Percentiles rank a stretch among this genome's conserved stretches.
Conservation (phyloP, 2,329 filamentous ascomycete genomes). For the Falciphora oryzae region DNA sequence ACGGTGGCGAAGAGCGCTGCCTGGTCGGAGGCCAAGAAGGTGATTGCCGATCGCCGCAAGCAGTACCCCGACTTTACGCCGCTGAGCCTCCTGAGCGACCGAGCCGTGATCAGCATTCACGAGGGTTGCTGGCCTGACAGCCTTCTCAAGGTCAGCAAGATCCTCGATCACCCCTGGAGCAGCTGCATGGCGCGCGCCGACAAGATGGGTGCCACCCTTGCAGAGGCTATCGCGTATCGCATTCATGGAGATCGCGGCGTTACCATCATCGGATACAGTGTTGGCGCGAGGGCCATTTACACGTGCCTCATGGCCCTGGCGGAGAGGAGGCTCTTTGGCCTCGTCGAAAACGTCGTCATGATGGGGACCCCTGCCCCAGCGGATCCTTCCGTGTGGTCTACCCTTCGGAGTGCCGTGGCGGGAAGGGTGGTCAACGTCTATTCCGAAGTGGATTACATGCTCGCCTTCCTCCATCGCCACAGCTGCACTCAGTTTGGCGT, state of each 20-base stretch:
- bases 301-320: slow-evolving; percentile 75
- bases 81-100: slow-evolving; percentile 16
- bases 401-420: slow-evolving; percentile 70
- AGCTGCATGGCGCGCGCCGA: slow-evolving; percentile 71
- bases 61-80: slow-evolving; percentile 21
- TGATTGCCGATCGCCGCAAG: slow-evolving; percentile 42
- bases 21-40: slow-evolving; percentile 63
- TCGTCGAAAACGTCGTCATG: slow-evolving; percentile 79
- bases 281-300: slow-evolving; percentile 79
- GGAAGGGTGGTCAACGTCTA: slow-evolving; percentile 88
- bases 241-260: slow-evolving; percentile 78
- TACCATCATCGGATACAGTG: slow-evolving; percentile 74
- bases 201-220: slow-evolving; percentile 65
- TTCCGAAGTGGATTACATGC: slow-evolving; percentile 79
- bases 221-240: slow-evolving; percentile 75
- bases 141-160: slow-evolving; percentile 61
- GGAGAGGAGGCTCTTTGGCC: slow-evolving; percentile 74
- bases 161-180: slow-evolving; percentile 78
- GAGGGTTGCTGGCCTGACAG: slow-evolving; percentile 56
- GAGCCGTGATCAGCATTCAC: slow-evolving; percentile 49
- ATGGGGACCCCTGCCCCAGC: slow-evolving; percentile 79
- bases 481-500: slow-evolving; percentile 78
- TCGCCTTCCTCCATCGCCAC: slow-evolving; percentile 81
- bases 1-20: slow-evolving; percentile 72
- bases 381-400: slow-evolving; percentile 66